Percentiles rank a stretch among this genome's conserved stretches.
These are phyloP conservation scores for Epichloe sp. DNA, from an alignment of 2,329 filamentous ascomycete species.

Conservation along the genomic window DNA sequence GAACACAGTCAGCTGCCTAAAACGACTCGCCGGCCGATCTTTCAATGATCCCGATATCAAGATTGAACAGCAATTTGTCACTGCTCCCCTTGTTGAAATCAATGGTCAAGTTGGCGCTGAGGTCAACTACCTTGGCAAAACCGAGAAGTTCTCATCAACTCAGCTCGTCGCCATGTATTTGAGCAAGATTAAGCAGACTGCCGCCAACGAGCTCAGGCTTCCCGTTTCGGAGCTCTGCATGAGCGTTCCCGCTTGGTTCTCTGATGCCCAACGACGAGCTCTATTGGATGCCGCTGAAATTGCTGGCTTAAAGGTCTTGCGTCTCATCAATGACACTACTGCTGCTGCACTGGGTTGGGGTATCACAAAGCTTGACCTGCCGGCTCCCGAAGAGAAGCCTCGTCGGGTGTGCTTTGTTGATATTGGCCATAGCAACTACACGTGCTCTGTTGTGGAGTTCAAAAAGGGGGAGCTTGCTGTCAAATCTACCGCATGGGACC, in stretches of 20 bases:
- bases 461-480: slow-evolving; percentile 85
- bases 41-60: slow-evolving; percentile 85
- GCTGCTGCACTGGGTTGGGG: slow-evolving; percentile 92
- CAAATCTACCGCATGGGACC: slow-evolving; percentile 84
- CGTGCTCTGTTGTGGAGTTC: slow-evolving; percentile 88
- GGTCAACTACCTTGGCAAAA: slow-evolving; percentile 86
- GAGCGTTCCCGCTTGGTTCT: slow-evolving; percentile 94
- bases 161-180: slow-evolving; percentile 93
- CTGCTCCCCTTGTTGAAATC: slow-evolving; percentile 74
- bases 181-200: slow-evolving; percentile 84
- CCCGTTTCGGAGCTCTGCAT: slow-evolving; percentile 89
- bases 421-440: slow-evolving; percentile 94
- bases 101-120: slow-evolving; percentile 92
- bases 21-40: slow-evolving; percentile 79
- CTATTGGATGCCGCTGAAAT: slow-evolving; percentile 89
- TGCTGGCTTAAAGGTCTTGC: slow-evolving; percentile 80
- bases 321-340: slow-evolving; percentile 96
- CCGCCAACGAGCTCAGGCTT: slow-evolving; percentile 74
- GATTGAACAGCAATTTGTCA: slow-evolving; percentile 84
- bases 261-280: slow-evolving; percentile 78
- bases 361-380: slow-evolving; percentile 94
- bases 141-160: slow-evolving; percentile 87
- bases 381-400: slow-evolving; percentile 77
- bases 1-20: slow-evolving; percentile 90
- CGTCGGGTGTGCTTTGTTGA: slow-evolving; percentile 85